Conservation (phyloP, 2,329 filamentous ascomycete genomes). For the Macrophomina tecta region DNA sequence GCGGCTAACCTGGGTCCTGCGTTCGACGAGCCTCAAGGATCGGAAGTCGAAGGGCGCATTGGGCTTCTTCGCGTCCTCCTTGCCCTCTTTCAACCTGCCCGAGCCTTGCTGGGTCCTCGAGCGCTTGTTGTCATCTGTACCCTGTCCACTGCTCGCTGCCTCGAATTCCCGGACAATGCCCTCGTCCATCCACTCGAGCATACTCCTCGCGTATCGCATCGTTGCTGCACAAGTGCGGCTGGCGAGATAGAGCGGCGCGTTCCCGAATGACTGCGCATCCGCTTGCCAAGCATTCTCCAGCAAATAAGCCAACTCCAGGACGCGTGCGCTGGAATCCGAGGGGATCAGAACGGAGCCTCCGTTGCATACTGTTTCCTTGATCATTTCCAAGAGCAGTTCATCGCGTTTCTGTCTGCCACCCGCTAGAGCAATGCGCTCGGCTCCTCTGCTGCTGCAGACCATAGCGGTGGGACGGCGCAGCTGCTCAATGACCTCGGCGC, state of each 20-base stretch:
- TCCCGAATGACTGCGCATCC: slow-evolving; percentile 49
- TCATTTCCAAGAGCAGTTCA: slow-evolving; percentile 81
- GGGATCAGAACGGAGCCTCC: slow-evolving; percentile 93
- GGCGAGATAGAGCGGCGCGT: slow-evolving; percentile 75
- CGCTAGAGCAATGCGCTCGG: slow-evolving; percentile 71
- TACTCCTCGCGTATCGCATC: slow-evolving; percentile 88
- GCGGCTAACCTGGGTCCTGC: slow-evolving; percentile 78
- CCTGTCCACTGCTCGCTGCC: slow-evolving; percentile 56
- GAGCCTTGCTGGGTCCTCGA: slow-evolving; percentile 47
- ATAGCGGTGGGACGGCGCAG: slow-evolving; percentile 91
- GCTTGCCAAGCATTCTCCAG: slow-evolving; percentile 85
- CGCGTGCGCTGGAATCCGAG: slow-evolving; percentile 92
- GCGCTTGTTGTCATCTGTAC: slow-evolving; percentile 40
- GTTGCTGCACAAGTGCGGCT: slow-evolving; percentile 87
- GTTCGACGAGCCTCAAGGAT: slow-evolving; percentile 81
- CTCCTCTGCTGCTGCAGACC: slow-evolving; percentile 86
- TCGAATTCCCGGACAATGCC: slow-evolving; percentile 92
- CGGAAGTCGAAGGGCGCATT: slow-evolving; percentile 88
- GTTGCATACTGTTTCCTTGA: slow-evolving; percentile 76
- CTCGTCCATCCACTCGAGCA: slow-evolving; percentile 99
- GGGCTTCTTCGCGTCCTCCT: slow-evolving; percentile 54
- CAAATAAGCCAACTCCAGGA: slow-evolving; percentile 89
- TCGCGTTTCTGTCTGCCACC: slow-evolving; percentile 82
- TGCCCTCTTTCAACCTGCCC: slow-evolving; percentile 38
- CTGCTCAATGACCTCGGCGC: slow-evolving; percentile 91